Evolutionary conservation across 768 basidiomycete species (phyloP).

Genomic region (Candolleomyces efflorescens): DNA sequence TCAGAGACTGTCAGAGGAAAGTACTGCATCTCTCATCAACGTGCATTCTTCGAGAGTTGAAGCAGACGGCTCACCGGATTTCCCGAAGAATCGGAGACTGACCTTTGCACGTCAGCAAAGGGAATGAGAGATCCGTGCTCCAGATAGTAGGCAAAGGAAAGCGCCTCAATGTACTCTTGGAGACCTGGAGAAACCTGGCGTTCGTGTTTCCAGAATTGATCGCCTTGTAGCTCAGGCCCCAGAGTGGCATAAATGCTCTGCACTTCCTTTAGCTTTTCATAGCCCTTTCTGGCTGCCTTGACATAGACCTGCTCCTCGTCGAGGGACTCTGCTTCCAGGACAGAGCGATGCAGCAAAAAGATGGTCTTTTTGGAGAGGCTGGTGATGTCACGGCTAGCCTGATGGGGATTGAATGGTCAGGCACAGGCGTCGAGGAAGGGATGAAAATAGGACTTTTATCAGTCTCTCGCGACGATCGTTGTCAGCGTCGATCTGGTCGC

Average conservation of each 20-base stretch:
- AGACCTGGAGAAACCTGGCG: slow-evolving; percentile 73
- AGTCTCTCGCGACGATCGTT: slow-evolving; percentile 87
- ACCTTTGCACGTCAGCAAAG: slow-evolving; percentile 60
- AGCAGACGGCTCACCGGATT: slow-evolving; percentile 48
- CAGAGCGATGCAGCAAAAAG: slow-evolving; percentile 82
- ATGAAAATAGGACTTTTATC: slow-evolving; percentile 60
- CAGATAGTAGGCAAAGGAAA: slow-evolving; percentile 85
- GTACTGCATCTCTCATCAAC: slow-evolving; percentile 42
- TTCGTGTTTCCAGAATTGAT: slow-evolving; percentile 76
- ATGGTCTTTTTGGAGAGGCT: slow-evolving; percentile 91
- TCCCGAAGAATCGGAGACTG: slow-evolving; percentile 58
- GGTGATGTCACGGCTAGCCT: slow-evolving; percentile 86
- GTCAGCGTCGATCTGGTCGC: slow-evolving; percentile 72
- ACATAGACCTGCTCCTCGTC: slow-evolving; percentile 16
- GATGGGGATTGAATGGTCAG: slow-evolving; percentile 1
- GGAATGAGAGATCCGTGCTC: slow-evolving; percentile 65
- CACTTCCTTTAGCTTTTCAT: slow-evolving; percentile 64
- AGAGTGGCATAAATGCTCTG: slow-evolving; percentile 60
- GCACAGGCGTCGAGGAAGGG: background rate
- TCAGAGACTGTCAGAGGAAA: slow-evolving; percentile 76
- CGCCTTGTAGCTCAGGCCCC: slow-evolving; percentile 55
- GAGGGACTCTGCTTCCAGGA: slow-evolving; percentile 29
- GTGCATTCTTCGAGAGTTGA: slow-evolving; percentile 3
- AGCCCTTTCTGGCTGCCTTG: slow-evolving; percentile 47
- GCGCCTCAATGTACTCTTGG: slow-evolving; percentile 95